Evolutionary conservation across 257 asterid species (phyloP), one percentile per base, ranked within the genome.

Genomic region (Gentiana macrophylla): DNA sequence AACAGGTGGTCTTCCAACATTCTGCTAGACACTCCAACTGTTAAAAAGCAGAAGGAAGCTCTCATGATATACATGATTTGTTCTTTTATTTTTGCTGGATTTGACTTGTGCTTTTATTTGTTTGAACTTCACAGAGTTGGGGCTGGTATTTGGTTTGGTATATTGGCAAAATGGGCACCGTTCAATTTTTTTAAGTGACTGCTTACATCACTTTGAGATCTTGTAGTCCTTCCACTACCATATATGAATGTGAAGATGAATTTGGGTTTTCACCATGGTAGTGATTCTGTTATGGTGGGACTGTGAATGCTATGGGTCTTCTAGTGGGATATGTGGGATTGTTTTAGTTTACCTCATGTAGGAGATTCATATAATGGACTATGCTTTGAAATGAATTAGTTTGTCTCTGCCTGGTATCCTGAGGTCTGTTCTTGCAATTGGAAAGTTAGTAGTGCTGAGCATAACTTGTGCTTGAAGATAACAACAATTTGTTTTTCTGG

Each of bases 391-490:
- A 4, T 3, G 44, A 7, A 38, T 38, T 38, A 38, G 6, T 24
- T 24, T 24, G 24, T 24, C 24, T 24, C 24, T 24, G 24, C 44
- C 44, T 38, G 44, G 8, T 55, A 51, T 34, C 53, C 44, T 62
- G 41, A 45, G 61, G 57, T 63, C 57, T 67, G 37, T 55, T 65
- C 61, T 53, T 38, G 66, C 63, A 61, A 67, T 62, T 58, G 66
- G 65, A 62, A 7, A 57, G 60, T 61, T 70, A 67, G 56, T 60
- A 36, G 44, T 38, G 4, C 0, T 7, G 8, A 38, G 44, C 44
- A 4, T 38, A 1, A 38, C 44, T 4, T 7, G 44, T 7, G 6
- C 44, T 3, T 38, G 44, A 7, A 38, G 6, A 3, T 38, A 3
- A 3, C 8, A 3, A 57, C 58, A 33, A 51, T 51, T 57, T 62